These are phyloP conservation scores for Cercospora sesami DNA, from an alignment of 2,329 filamentous ascomycete species.

Conservation along the genomic window DNA sequence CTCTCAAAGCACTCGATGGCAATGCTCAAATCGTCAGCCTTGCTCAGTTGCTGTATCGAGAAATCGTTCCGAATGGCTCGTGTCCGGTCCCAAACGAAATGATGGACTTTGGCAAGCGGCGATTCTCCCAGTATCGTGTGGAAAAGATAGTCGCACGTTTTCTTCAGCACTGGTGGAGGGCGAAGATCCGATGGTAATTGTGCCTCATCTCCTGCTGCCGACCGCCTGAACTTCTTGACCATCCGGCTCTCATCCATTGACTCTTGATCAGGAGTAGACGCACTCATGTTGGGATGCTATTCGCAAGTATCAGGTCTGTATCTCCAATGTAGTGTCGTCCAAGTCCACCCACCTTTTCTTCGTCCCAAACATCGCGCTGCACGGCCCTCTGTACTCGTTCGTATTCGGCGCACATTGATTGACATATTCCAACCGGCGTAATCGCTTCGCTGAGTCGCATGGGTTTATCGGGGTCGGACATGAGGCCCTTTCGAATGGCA, in stretches of 20 bases:
- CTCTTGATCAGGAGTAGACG: constrained; percentile 37
- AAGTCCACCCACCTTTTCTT: constrained; percentile 56
- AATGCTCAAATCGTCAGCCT: constrained; percentile 56
- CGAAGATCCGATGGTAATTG: constrained; percentile 65
- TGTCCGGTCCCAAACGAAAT: constrained; percentile 66
- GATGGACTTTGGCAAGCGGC: constrained; percentile 56
- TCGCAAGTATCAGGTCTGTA: constrained; percentile 32
- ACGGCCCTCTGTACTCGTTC: constrained; percentile 63
- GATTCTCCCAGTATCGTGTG: constrained; percentile 52
- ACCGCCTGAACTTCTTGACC: constrained; percentile 64
- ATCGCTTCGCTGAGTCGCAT: constrained; percentile 61
- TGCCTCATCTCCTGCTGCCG: constrained; percentile 63
- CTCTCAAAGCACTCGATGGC: constrained; percentile 63
- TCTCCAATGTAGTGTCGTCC: constrained; percentile 10
- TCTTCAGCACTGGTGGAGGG: constrained; percentile 51
- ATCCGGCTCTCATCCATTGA: constrained; percentile 55
- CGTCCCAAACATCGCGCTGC: constrained; percentile 61
- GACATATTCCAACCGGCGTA: constrained; percentile 61
- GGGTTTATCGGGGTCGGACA: constrained; percentile 62
- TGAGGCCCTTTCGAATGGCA: constrained; percentile 55
- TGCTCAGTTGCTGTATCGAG: constrained; percentile 61
- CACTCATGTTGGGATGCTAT: constrained; percentile 35
- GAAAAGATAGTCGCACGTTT: constrained; percentile 49
- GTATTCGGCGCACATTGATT: constrained; percentile 64
- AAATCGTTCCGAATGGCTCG: constrained; percentile 66